Evolutionary conservation across 495 filamentous ascomycete species (phyloP).

Genomic region (Podospora sp.): DNA sequence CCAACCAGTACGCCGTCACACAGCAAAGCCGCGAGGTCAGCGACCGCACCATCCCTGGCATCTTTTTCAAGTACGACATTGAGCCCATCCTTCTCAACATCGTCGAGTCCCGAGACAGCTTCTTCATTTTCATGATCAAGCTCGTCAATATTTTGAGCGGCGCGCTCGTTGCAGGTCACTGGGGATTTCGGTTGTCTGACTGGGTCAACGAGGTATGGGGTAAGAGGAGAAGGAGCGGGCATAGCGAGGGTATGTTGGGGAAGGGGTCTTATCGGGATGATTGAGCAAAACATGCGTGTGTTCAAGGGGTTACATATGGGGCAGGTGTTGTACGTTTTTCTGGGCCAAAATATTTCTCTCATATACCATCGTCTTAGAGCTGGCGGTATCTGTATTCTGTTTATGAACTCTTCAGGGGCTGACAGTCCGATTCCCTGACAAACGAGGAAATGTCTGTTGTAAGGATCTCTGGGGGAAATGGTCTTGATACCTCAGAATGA

Average conservation of each 20-base stretch:
- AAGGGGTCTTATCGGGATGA: constrained; percentile 22
- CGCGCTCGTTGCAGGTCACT: constrained; percentile 62
- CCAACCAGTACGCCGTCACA: constrained; percentile 98
- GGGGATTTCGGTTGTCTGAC: constrained; percentile 59
- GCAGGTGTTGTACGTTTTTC: not conserved
- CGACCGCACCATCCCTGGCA: constrained; percentile 78
- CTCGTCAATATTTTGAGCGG: constrained; percentile 65
- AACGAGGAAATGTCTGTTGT: too few relatives aligned
- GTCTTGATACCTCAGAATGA: too few relatives aligned
- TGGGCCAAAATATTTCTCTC: not conserved
- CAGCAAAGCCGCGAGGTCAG: constrained; percentile 70
- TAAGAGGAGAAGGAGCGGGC: constrained; percentile 47
- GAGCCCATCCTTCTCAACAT: constrained; percentile 90
- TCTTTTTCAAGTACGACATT: constrained; percentile 99
- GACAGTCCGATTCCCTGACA: too few relatives aligned
- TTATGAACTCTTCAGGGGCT: not conserved
- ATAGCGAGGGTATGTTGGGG: constrained; percentile 63
- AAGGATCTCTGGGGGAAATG: too few relatives aligned
- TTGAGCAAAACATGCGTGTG: not conserved
- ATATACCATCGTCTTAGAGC: not conserved
- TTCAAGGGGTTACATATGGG: not conserved
- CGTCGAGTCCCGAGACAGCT: constrained; percentile 74
- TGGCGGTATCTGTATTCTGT: not conserved
- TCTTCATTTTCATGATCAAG: constrained; percentile 75
- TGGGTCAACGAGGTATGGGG: constrained; percentile 55